Percentiles rank a stretch among this genome's conserved stretches.
Conservation (phyloP, 2,329 filamentous ascomycete genomes). For the Alternaria brassicae region DNA sequence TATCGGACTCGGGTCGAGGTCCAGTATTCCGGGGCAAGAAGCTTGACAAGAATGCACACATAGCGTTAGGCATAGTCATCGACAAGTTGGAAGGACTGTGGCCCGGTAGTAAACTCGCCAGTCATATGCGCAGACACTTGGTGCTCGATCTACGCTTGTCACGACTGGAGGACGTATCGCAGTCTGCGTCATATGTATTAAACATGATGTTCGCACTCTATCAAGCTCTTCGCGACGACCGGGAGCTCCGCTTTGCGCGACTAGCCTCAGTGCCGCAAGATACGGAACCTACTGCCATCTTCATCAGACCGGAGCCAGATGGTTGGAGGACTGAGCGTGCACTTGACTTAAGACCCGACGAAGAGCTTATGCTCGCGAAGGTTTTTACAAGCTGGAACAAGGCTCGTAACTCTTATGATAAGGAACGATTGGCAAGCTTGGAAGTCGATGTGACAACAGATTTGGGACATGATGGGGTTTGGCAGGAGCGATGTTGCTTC, state of each 20-base stretch:
- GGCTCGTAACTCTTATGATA: constrained; percentile 3
- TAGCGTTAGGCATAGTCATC: neutral
- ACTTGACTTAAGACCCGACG: neutral
- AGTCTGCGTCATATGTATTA: constrained; percentile 11
- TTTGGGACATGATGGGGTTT: neutral
- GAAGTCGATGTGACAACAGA: constrained; percentile 5
- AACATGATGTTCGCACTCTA: constrained; percentile 18
- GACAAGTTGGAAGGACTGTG: neutral
- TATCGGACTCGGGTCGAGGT: neutral
- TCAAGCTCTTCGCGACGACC: constrained; percentile 10
- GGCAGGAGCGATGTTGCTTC: neutral
- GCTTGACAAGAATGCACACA: neutral
- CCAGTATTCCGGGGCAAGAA: neutral
- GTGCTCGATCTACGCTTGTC: neutral
- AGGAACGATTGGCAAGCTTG: constrained; percentile 21
- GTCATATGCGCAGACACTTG: neutral
- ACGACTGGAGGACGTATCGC: neutral
- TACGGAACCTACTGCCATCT: constrained; percentile 15
- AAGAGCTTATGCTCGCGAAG: neutral
- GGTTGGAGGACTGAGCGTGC: neutral
- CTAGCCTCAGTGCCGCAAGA: constrained; percentile 5
- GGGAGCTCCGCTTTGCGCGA: constrained; percentile 13
- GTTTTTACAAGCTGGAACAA: constrained; percentile 27
- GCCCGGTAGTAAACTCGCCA: neutral
- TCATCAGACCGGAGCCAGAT: constrained; percentile 10